Evolutionary conservation across 2,329 filamentous ascomycete species (phyloP), one percentile per base, ranked within the genome.

Genomic region (Sphaerulina musiva): DNA sequence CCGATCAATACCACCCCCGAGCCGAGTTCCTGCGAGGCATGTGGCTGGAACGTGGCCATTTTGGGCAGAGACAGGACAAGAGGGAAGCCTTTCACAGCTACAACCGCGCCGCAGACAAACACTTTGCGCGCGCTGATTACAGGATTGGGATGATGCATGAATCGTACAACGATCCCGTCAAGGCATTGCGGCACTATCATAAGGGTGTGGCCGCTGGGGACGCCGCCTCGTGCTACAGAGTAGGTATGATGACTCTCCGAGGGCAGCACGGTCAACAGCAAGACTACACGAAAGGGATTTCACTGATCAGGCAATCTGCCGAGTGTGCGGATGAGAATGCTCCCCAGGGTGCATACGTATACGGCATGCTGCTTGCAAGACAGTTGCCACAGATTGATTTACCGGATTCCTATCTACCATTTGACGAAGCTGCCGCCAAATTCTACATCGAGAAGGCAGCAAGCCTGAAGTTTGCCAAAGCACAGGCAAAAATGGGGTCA

Each of bases 111-210:
- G 86, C 89, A 31, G 86, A 91, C 64, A 84, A 88, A 64, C 89
- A 89, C 54, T 95, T 91, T 73, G 83, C 86, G 20, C 80, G 93
- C 63, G 91, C 93, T 17, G 89, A 97, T 71, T 98, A 98, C 71
- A 84, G 93, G 45, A 95, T 98, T 74, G 93, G 93, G 59, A 98
- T 97, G 92, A 86, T 96, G 54, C 97, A 91, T 69, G 93, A 98
- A 73, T 90, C 87, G 69, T 92, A 90, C 4, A 95, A 95, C 67
- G 92, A 98, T 66, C 85, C 90, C 56, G 80, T 85, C 59, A 96
- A 95, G 70, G 93, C 93, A 5, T 84, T 96, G 66, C 84, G 86
- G 66, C 91, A 97, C 71, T 98, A 97, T 72, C 83, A 89, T 61
- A 80, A 82, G 46, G 93, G 93, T 47, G 84, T 93, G 47, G 80